Percentiles rank a stretch among this genome's conserved stretches.
These are phyloP conservation scores for Gastrolobium villosum DNA, from an alignment of 306 rosid genomes.

Conservation along the genomic window DNA sequence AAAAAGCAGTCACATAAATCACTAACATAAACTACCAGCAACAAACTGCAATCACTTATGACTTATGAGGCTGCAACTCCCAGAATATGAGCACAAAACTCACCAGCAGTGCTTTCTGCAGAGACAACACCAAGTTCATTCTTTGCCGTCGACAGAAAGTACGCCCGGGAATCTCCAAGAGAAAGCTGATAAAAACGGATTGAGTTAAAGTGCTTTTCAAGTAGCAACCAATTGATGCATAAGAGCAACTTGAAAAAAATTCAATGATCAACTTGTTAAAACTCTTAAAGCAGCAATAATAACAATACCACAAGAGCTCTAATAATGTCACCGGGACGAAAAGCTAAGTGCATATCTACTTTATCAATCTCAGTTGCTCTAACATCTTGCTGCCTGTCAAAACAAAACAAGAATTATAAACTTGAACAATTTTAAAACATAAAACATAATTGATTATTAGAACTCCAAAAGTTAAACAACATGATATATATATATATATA, in stretches of 20 bases:
- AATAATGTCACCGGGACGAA: slow-evolving; percentile 80
- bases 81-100: slow-evolving; percentile 39
- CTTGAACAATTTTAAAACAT: not conserved
- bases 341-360: slow-evolving; percentile 90
- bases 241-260: not conserved
- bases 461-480: slow-evolving; percentile 31
- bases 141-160: slow-evolving; percentile 88
- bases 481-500: not conserved
- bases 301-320: slow-evolving; percentile 90
- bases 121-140: slow-evolving; percentile 94
- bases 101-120: slow-evolving; percentile 90
- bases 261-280: slow-evolving; percentile 8
- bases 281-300: slow-evolving; percentile 52
- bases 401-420: slow-evolving; percentile 21
- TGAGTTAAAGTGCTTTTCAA: slow-evolving; percentile 43
- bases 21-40: slow-evolving; percentile 26
- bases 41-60: slow-evolving; percentile 16
- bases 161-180: slow-evolving; percentile 94
- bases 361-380: slow-evolving; percentile 96
- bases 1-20: slow-evolving; percentile 1
- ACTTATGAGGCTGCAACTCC: slow-evolving; percentile 30
- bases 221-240: slow-evolving; percentile 13
- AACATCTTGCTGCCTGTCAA: slow-evolving; percentile 92
- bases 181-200: slow-evolving; percentile 73
- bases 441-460: slow-evolving; percentile 5